Evolutionary conservation across 495 filamentous ascomycete genomes (phyloP).

Genomic region (Immersiella caudata): DNA sequence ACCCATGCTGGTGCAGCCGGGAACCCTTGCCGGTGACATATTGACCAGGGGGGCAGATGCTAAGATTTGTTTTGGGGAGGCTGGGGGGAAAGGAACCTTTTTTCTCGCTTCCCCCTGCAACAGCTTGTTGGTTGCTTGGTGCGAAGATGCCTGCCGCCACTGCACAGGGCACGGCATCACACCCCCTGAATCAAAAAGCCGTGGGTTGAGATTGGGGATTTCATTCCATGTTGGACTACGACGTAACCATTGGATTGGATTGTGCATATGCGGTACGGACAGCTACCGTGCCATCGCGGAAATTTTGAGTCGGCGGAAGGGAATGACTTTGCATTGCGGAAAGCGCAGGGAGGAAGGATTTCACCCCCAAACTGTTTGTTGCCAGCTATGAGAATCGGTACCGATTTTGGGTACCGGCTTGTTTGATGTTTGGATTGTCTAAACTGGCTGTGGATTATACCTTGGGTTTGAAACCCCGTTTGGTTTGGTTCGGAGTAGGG

Average conservation of each 20-base stretch:
- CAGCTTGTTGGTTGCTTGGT: background rate
- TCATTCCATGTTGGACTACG: too few relatives aligned
- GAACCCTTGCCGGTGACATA: slow-evolving; percentile 29
- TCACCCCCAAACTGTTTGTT: too few relatives aligned
- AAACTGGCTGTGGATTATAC: too few relatives aligned
- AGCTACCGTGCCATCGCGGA: background rate
- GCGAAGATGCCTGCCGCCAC: background rate
- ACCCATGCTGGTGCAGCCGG: slow-evolving; percentile 24
- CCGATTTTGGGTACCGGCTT: too few relatives aligned
- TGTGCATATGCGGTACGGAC: background rate
- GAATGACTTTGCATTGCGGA: too few relatives aligned
- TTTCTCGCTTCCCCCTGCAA: background rate
- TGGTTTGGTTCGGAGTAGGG: too few relatives aligned
- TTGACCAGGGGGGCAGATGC: slow-evolving; percentile 16
- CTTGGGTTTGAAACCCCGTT: too few relatives aligned
- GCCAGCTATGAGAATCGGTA: too few relatives aligned
- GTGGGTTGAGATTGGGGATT: background rate
- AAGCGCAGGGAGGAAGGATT: too few relatives aligned
- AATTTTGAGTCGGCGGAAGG: too few relatives aligned
- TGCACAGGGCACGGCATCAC: background rate
- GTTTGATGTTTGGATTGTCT: too few relatives aligned
- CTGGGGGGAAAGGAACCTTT: background rate
- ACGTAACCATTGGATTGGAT: background rate
- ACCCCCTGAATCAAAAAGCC: background rate
- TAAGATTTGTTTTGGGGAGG: slow-evolving; percentile 14